Evolutionary conservation across 1,139 yeast genomes (phyloP), one percentile per base, ranked within the genome.

Genomic region (Lodderomyces elongisporus): DNA sequence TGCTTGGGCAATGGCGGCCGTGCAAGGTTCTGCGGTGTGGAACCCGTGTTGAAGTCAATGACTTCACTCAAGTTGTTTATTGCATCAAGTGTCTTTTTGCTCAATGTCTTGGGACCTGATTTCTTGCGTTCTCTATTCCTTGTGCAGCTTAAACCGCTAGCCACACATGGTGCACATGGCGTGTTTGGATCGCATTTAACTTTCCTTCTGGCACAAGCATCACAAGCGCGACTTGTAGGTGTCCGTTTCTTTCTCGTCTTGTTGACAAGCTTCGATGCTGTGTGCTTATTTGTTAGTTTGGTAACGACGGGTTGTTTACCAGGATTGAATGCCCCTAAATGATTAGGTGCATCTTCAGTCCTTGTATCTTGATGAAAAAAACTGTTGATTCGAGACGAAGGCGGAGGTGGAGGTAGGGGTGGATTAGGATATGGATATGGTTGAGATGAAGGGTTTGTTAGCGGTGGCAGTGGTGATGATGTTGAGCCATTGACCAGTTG

Each of bases 141-240:
- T 8, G 72, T 67, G 44, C 74, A 67, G 7, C 52, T 54, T 24
- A 66, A 42, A 28, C 53, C 50, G 44, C 63, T 63, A 25, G 60
- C 48, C 17, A 56, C 48, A 48, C 74, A 67, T 36, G 62, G 67
- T 23, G 46, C 34, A 47, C 74, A 67, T 1, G 72, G 74, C 25
- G 66, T 53, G 25, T 43, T 44, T 17, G 50, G 51, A 35, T 64
- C 70, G 47, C 74, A 67, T 37, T 59, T 59, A 23, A 66, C 66
- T 44, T 67, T 67, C 24, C 72, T 43, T 14, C 63, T 53, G 14
- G 71, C 65, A 48, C 74, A 67, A 5, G 68, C 72, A 42, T 67
- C 74, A 41, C 74, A 67, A 7, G 74, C 65, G 33, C 64, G 33
- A 2, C 48, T 48, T 16, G 52, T 54, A 2, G 52, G 36, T 25